Percentiles rank a stretch among this genome's conserved stretches.
Evolutionary conservation across 1,284 basidiomycete genomes (phyloP).

Genomic region (Cryptococcus sp.): DNA sequence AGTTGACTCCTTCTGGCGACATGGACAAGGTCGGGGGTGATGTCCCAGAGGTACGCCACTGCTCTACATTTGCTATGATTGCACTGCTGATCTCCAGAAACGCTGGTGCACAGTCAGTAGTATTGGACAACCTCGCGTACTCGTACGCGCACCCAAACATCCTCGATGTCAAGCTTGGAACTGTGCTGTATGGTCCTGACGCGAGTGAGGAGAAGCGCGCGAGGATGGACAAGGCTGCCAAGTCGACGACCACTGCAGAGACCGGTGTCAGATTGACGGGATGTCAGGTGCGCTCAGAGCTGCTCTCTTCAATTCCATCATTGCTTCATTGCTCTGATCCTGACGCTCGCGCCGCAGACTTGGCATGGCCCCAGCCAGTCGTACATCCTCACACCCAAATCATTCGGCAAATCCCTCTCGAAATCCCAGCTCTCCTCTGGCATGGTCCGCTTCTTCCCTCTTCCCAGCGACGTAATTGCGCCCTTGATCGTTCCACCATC

Average conservation of each 20-base stretch:
- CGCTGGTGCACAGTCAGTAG: conserved; percentile 64
- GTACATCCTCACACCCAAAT: conserved; percentile 68
- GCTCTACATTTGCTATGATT: background rate
- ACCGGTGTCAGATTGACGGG: conserved; percentile 83
- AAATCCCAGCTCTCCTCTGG: conserved; percentile 69
- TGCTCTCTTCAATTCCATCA: background rate
- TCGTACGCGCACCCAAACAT: conserved; percentile 78
- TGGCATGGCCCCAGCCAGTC: conserved; percentile 64
- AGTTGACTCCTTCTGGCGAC: conserved; percentile 52
- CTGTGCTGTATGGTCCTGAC: conserved; percentile 64
- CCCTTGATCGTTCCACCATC: conserved; percentile 22
- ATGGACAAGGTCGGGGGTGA: conserved; percentile 16
- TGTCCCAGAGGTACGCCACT: conserved; percentile 34
- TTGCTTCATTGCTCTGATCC: background rate
- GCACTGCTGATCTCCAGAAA: background rate
- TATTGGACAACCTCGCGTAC: conserved; percentile 79
- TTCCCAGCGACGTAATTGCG: conserved; percentile 37
- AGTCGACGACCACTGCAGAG: conserved; percentile 69
- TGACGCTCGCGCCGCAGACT: conserved; percentile 59
- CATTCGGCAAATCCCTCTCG: conserved; percentile 77
- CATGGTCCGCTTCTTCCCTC: conserved; percentile 75
- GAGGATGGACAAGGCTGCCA: conserved; percentile 74
- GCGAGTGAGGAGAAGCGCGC: conserved; percentile 74
- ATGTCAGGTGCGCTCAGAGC: conserved; percentile 68
- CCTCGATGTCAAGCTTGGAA: conserved; percentile 90